Conservation (phyloP, 352 stramenopile genomes). For the Globisporangium ultimum region DNA sequence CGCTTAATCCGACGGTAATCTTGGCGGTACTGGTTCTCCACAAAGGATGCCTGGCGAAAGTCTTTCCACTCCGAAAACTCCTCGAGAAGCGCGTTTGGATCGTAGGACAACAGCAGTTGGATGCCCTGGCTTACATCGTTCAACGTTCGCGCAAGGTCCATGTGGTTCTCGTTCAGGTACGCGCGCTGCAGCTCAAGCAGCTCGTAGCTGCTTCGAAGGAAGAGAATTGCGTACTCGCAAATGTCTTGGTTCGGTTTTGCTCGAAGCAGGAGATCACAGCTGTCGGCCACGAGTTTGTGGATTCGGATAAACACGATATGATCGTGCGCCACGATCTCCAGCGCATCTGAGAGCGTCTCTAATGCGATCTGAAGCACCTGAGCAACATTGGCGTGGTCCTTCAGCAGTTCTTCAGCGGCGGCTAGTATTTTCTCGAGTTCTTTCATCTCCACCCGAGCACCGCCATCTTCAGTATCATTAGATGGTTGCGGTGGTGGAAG, state of each 20-base stretch:
- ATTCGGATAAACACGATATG: conserved; percentile 89
- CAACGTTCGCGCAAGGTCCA: conserved; percentile 88
- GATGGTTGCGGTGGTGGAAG: conserved; percentile 31
- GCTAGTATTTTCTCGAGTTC: conserved; percentile 67
- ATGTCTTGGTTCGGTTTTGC: conserved; percentile 53
- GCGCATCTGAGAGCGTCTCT: conserved; percentile 75
- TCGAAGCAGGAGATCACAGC: conserved; percentile 81
- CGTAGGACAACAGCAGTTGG: conserved; percentile 84
- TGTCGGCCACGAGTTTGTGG: conserved; percentile 89
- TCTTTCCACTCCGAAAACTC: conserved; percentile 85
- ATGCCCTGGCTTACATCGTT: conserved; percentile 92
- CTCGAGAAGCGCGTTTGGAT: conserved; percentile 79
- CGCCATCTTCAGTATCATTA: conserved; percentile 10
- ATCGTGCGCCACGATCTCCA: conserved; percentile 82
- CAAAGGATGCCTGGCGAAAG: conserved; percentile 84
- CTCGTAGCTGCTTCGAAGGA: conserved; percentile 81
- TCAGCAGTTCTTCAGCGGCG: conserved; percentile 61
- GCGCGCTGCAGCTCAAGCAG: conserved; percentile 86
- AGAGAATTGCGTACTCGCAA: conserved; percentile 85
- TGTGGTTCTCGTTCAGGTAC: conserved; percentile 86
- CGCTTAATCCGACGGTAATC: conserved; percentile 90
- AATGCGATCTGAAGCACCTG: conserved; percentile 65
- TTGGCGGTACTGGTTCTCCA: conserved; percentile 87
- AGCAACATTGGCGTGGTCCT: conserved; percentile 35
- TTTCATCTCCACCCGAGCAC: conserved; percentile 26